Conservation (phyloP, 148 eudicot species). For the Camellia granthamiana region DNA sequence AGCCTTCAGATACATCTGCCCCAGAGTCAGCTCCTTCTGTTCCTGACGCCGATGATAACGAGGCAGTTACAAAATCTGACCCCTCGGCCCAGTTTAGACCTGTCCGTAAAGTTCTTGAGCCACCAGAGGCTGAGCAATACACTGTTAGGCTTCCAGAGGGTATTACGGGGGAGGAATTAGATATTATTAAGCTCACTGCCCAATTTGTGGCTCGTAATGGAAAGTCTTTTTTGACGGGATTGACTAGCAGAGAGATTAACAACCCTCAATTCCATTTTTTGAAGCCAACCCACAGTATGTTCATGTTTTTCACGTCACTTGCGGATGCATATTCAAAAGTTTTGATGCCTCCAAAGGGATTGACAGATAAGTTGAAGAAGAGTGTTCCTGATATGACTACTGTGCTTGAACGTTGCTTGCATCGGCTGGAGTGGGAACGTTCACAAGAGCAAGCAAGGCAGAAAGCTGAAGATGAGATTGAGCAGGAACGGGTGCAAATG, state of each 20-base stretch:
- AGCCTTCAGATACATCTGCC: conserved; percentile 26
- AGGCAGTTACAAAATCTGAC: conserved; percentile 40
- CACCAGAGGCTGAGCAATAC: conserved; percentile 61
- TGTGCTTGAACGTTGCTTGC: conserved; percentile 62
- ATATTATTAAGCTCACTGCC: conserved; percentile 60
- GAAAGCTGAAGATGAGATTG: conserved; percentile 67
- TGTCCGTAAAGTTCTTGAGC: conserved; percentile 51
- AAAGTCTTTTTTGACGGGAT: conserved; percentile 51
- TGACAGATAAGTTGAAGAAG: conserved; percentile 51
- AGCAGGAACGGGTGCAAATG: conserved; percentile 65
- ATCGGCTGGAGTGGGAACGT: conserved; percentile 62
- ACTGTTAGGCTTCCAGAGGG: conserved; percentile 70
- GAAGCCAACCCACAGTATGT: conserved; percentile 73
- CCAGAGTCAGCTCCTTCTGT: conserved; percentile 31
- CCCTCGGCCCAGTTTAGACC: conserved; percentile 55
- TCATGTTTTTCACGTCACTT: conserved; percentile 56
- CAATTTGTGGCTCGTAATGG: conserved; percentile 70
- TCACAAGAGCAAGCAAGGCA: conserved; percentile 74
- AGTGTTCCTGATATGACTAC: conserved; percentile 51
- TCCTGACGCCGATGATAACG: conserved; percentile 27
- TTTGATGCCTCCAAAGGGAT: conserved; percentile 60
- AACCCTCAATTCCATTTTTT: conserved; percentile 59
- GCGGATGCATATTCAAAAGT: conserved; percentile 68
- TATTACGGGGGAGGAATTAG: conserved; percentile 59
- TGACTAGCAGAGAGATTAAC: conserved; percentile 54